Base-by-base conservation (phyloP, 305 asterid species). In the Fraxinus latifolia region DNA sequence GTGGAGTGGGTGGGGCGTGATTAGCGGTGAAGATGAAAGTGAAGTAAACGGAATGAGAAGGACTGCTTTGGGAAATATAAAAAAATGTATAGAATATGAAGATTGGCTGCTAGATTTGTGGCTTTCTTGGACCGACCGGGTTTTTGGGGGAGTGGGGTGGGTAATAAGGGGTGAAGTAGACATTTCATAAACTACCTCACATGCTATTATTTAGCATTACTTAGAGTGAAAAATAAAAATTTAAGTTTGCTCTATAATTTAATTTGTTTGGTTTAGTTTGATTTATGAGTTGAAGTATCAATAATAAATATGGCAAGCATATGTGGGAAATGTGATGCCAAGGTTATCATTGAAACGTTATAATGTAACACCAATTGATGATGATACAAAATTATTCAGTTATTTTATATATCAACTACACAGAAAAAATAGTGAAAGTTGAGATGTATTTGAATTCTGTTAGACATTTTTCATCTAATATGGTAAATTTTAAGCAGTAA, bases 31-130 rank as follows among this genome's bases (percentile, higher is more conserved):
- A 62, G 80, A 31, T 58, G 85, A 81, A 77, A 82, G 36, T 53
- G 71, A 72, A 77, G 85, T 78, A 74, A 86, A 87, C 85, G 87
- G 83, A 83, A 76, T 82, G 87, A 89, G 47, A 79, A 74, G 0
- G 87, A 84, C 84, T 15, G 65, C 78, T 68, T 77, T 67, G 78
- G 81, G 7, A 81, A 67, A 37, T 72, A 39, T 2, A 4, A 1
- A 39, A 2, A 9, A 19, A 53, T 9, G 21, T 5, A 68, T 11
- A 29, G 21, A 68, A 68, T 11, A 11, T 65, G 32, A 65, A 12
- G 39, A 29, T 68, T 68, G 74, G 74, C 74, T 68, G 74, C 36
- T 27, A 68, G 74, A 68, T 68, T 68, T 68, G 37, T 68, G 74
- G 37, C 37, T 27, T 29, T 1, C 74, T 12, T 29, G n/a, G n/a